phyloP scores from a whole-genome alignment of 768 basidiomycete genomes.

The Hygrophorus pudorinus region DNA sequence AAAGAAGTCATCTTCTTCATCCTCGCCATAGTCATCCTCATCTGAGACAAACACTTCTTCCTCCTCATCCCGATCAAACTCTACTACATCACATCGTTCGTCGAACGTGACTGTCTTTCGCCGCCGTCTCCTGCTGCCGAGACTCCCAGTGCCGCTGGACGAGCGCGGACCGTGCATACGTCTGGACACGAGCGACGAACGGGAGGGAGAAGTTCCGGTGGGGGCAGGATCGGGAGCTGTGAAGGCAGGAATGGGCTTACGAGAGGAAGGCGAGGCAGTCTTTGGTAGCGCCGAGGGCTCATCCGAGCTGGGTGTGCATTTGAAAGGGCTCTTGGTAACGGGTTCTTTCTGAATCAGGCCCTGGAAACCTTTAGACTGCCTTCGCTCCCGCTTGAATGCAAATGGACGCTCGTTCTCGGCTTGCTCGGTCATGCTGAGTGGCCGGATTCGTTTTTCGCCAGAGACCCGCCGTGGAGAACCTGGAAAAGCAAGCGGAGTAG shows the following conservation, averaged over 20 bases:
- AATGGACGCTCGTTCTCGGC: slow-evolving; percentile 67
- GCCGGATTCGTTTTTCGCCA: slow-evolving; percentile 70
- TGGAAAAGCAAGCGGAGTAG: slow-evolving; percentile 28
- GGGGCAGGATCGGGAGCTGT: slow-evolving; percentile 8
- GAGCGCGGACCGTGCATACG: slow-evolving; percentile 70
- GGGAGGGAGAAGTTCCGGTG: slow-evolving; percentile 36
- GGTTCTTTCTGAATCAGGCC: slow-evolving; percentile 66
- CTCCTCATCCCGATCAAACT: slow-evolving; percentile 46
- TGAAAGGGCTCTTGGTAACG: slow-evolving; percentile 79
- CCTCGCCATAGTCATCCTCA: slow-evolving; percentile 12
- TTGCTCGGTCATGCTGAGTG: slow-evolving; percentile 60
- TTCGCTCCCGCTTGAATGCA: slow-evolving; percentile 58
- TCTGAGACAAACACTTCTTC: background rate
- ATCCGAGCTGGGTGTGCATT: slow-evolving; percentile 16
- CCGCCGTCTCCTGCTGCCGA: slow-evolving; percentile 39
- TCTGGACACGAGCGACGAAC: slow-evolving; percentile 60
- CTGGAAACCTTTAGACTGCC: slow-evolving; percentile 67
- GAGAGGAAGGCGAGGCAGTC: slow-evolving; percentile 16
- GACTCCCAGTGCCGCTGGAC: slow-evolving; percentile 18
- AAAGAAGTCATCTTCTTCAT: slow-evolving; percentile 34
- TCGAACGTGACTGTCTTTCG: slow-evolving; percentile 76
- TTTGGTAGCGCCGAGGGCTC: slow-evolving; percentile 12
- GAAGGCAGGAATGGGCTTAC: slow-evolving; percentile 5
- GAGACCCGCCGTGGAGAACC: slow-evolving; percentile 44
- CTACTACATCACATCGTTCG: slow-evolving; percentile 72